Evolutionary conservation across 192 early-diverging fungal species (phyloP), one percentile per base, ranked within the genome.

Genomic region (Chytriomyces sp.): DNA sequence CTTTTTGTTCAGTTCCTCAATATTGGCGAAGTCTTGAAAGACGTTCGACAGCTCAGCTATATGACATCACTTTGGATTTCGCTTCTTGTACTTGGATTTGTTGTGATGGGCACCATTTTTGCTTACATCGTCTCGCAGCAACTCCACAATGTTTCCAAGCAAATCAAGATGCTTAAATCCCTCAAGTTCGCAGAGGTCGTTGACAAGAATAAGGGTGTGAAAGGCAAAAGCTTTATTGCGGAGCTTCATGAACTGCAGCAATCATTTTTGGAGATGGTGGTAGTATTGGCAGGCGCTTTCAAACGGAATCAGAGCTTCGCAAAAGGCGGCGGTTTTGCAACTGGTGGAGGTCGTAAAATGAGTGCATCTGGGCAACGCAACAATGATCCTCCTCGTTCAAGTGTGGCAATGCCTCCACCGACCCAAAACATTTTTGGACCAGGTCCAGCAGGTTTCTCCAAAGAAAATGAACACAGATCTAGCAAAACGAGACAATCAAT

Each of bases 151-250:
- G 73, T 74, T 14, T 40, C 57, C 19, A 7, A 28, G 34, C 62
- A 67, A 40, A 65, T 74, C 39, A 10, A 17, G 38, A 67, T 52
- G 62, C 57, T 78, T 6, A 67, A 61, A 3, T 55, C 44, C 14
- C 49, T 73, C 39, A 61, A 60, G 22, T 63, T 73, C 34, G 12
- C 62, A 32, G 71, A 73, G 41, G 60, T 63, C 14, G 32, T 73
- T 0, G 56, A 64, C 17, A 44, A 52, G 19, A 52, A 64, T 14
- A 34, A 25, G 22, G 71, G 60, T 5, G 71, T 73, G 17, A 73
- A 63, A 52, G 33, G 28, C 19, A 30, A 32, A 3, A 63, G 59
- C 3, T 73, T 73, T 34, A 52, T 73, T 41, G 49, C 30, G 30
- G 71, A 73, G 60, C 71, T 73, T 5, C 39, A 59, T 10, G 41